Conservation (phyloP, 2,329 filamentous ascomycete species). For the Ramichloridium luteum region DNA sequence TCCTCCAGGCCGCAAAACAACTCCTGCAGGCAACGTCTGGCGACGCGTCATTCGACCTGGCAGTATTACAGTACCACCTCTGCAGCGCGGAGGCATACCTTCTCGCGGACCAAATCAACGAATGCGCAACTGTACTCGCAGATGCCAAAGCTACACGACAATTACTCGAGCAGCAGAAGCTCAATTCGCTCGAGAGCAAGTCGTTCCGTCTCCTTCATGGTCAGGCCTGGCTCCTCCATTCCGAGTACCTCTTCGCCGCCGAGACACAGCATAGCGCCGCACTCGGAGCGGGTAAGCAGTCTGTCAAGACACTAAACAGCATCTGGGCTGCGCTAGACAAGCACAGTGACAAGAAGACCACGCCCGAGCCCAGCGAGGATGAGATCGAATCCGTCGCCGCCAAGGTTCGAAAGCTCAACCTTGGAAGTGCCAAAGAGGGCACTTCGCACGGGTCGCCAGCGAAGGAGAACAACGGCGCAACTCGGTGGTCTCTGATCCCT, state of each 20-base stretch:
- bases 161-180: conserved; percentile 7
- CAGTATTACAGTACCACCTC: conserved; percentile 30
- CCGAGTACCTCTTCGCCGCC: conserved; percentile 11
- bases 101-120: conserved; percentile 13
- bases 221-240: conserved; percentile 20
- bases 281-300: conserved; percentile 18
- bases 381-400: conserved; percentile 6
- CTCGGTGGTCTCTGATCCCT: conserved; percentile 68
- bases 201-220: conserved; percentile 16
- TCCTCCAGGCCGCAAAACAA: no score
- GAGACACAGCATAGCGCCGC: conserved; percentile 12
- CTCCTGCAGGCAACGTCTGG: no score
- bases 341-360: conserved; percentile 2
- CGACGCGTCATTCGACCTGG: conserved; percentile 32
- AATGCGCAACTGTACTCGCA: conserved; percentile 11
- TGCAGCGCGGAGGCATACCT: conserved; percentile 14
- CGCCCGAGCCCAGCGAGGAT: conserved; percentile 12
- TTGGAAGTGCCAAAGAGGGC: conserved; percentile 24
- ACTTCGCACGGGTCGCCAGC: not conserved
- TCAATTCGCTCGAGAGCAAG: conserved; percentile 13
- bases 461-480: conserved; percentile 43
- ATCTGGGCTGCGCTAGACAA: conserved; percentile 18
- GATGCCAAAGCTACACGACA: conserved; percentile 10
- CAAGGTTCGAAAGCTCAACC: conserved; percentile 23
- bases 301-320: conserved; percentile 17